Evolutionary conservation across 2,329 filamentous ascomycete genomes (phyloP), one percentile per base, ranked within the genome.

Genomic region (Biscogniauxia mediterranea): DNA sequence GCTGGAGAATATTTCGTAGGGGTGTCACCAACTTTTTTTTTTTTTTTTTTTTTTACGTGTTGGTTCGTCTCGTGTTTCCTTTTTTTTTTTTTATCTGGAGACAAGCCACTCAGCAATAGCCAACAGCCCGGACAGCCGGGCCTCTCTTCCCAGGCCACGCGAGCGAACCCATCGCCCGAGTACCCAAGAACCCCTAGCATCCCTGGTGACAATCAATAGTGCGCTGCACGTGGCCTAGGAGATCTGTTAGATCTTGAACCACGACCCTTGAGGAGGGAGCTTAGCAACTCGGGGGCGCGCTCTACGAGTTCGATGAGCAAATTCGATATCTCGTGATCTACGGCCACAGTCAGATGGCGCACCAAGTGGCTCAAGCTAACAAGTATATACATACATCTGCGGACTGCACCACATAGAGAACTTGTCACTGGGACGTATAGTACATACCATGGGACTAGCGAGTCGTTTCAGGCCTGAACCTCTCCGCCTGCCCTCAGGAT

Each of bases 161-260:
- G 28, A 32, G 28, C 28, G 11, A 32, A 32, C 28, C 28, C 28
- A 13, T 32, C 28, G 11, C 28, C 38, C 17, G 38, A 46, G 38
- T 46, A 46, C 38, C 38, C 17, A 46, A 46, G 38, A 46, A 9
- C 7, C 17, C 38, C 17, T 46, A 15, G 17, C 52, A 38, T 54
- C 25, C 52, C 52, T 32, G 26, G 25, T 15, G 26, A 20, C 7
- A 54, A 54, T 32, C 25, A 54, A 54, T 54, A 54, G 52, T 54
- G 52, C 17, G 26, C 52, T 54, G 25, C 52, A 46, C 38, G 38
- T 46, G 38, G 15, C 17, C 15, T n/a, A 46, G 38, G 38, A 46
- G 38, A 46, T 46, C 38, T 46, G 38, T 17, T 5, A n/a, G 38
- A 46, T 46, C 38, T 13, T 46, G 13, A n/a, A n/a, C 11, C 5